These are phyloP conservation scores for Solanum chacoense DNA, from an alignment of 305 asterid species.

Conservation along the genomic window DNA sequence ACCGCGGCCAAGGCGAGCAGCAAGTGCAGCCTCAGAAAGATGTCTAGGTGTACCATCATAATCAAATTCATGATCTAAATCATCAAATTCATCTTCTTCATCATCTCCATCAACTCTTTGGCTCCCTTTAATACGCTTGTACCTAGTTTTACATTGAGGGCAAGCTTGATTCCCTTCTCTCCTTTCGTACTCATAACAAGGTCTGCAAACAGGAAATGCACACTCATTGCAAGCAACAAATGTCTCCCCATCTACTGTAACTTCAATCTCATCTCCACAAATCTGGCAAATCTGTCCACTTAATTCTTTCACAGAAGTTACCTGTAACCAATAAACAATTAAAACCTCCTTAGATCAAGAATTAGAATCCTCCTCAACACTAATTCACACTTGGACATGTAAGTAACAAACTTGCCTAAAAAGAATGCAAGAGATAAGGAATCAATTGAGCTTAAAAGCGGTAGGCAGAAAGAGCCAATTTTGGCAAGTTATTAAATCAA, in stretches of 20 bases:
- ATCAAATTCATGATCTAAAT: conserved; percentile 81
- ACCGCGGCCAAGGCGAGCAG: conserved; percentile 44
- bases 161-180: conserved; percentile 93
- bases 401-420: conserved; percentile 16
- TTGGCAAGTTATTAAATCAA: conserved; percentile 11
- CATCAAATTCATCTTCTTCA: conserved; percentile 93
- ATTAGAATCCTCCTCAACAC: neutral
- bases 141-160: conserved; percentile 96
- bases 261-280: conserved; percentile 90
- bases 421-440: conserved; percentile 8
- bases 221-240: conserved; percentile 97
- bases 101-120: conserved; percentile 95
- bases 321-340: conserved; percentile 30
- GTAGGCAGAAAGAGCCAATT: conserved; percentile 14
- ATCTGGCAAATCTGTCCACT: conserved; percentile 95
- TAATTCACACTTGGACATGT: neutral
- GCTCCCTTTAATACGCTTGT: conserved; percentile 86
- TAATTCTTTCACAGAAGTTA: conserved; percentile 74
- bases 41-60: conserved; percentile 45
- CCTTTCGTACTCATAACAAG: conserved; percentile 90
- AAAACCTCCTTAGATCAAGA: neutral
- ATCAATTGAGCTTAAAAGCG: neutral
- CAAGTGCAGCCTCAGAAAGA: conserved; percentile 37
- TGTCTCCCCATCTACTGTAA: conserved; percentile 69
- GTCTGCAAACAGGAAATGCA: conserved; percentile 88